Base-by-base conservation (phyloP, 1,139 yeast species). In the Suhomyces ambrosiae region DNA sequence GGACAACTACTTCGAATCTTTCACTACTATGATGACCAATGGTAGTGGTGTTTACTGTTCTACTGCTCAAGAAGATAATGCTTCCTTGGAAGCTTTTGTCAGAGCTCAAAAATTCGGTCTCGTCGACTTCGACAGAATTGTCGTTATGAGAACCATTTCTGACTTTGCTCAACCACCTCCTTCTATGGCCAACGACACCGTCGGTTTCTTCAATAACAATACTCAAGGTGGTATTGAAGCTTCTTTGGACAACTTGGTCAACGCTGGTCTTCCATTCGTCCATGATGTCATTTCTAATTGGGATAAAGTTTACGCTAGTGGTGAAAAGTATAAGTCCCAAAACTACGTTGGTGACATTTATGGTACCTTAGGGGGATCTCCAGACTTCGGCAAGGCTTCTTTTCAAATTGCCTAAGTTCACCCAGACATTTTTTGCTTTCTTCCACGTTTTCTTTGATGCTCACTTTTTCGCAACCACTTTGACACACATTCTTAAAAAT, bases 41-140 rank as follows among this genome's bases (percentile, higher is more conserved):
- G 80, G 80, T 32, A 69, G 82, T 32, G 83, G 79, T 16, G 63
- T 61, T 21, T 81, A 79, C 64, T 78, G 85, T 58, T 57, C 81
- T 23, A 76, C 84, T 32, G 85, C 83, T 38, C 85, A 80, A 59
- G 87, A 81, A 59, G 86, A 81, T 55, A 78, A 80, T 53, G 86
- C 86, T 23, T 68, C 82, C 9, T 71, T 80, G 51, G 84, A 80
- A 56, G 79, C 80, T 3, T 60, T 80, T 42, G 54, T 76, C 28
- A 74, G 87, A 62, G 69, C 76, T 53, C 76, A 77, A 46, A 65
- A 63, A 45, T 65, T 64, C 49, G 84, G 82, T 13, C 65, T 79
- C 45, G 77, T 76, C 35, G 82, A 79, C 54, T 80, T 61, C 56
- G 65, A 71, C 44, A 71, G 86, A 60, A 65, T 81, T 42, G 77